Evolutionary conservation across 1,284 basidiomycete species (phyloP), one percentile per base, ranked within the genome.

Genomic region (Cutaneotrichosporon spelunceum): DNA sequence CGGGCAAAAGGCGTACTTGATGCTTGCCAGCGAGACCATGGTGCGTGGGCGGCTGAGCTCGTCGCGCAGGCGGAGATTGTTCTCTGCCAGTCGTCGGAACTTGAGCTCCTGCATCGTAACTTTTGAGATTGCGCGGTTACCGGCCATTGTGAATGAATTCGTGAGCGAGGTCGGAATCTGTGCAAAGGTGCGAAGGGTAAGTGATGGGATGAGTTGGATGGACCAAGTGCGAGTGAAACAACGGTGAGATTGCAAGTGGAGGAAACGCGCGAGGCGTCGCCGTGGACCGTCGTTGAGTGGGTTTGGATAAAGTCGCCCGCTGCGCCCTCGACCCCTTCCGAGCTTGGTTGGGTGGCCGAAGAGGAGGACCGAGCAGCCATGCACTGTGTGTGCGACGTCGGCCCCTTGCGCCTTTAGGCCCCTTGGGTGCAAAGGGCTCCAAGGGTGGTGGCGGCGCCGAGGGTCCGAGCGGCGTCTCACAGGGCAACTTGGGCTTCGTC

Each of bases 31-130:
- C 73, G 91, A 94, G 59, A 98, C 91, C 70, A 88, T 85, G 64
- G 95, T 87, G 68, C 94, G 84, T 24, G 92, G 92, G 68, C 94
- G 82, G 55, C 89, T 87, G 66, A 97, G 81, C 77, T 98, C 95
- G 80, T 98, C 95, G 72, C 88, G 84, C 70, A 98, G 81, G 65
- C 94, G 85, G 76, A 91, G 88, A 77, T 97, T 98, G 81, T 97
- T 93, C 82, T 98, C 95, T 65, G 88, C 86, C 69, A 98, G 82
- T 59, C 94, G 84, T 48, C 94, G 85, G 70, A 96, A 88, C 86
- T 96, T 97, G 78, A 98, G 87, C 85, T 98, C 95, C 62, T 90
- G 89, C 93, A 96, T 95, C 70, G 90, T 76, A 48, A 72, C 70
- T 60, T 78, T 78, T 26, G 39, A 21, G 14, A 21, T n/a, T 71